Conservation (phyloP, 495 filamentous ascomycete genomes). For the Aspergillus affinis region DNA sequence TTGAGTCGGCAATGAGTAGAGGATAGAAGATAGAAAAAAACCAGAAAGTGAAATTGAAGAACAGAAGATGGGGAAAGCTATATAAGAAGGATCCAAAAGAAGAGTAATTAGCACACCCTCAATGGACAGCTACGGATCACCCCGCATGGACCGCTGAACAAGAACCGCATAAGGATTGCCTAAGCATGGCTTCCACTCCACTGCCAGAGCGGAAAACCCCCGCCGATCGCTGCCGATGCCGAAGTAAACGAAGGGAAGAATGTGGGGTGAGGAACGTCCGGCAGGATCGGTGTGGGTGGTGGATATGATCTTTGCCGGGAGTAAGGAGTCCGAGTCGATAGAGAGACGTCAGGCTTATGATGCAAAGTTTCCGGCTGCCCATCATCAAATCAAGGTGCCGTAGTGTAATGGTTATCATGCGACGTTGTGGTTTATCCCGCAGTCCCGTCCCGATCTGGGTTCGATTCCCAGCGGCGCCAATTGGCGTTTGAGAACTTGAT, state of each 20-base stretch:
- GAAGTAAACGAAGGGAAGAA: too few relatives aligned
- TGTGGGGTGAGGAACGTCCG: too few relatives aligned
- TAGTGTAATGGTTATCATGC: conserved; percentile 32
- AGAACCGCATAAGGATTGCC: conserved; percentile 4
- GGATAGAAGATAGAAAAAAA: too few relatives aligned
- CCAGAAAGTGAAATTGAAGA: too few relatives aligned
- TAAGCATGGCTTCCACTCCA: conserved; percentile 2
- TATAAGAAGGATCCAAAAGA: too few relatives aligned
- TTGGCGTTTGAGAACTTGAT: conserved; percentile 12
- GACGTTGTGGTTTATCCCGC: conserved; percentile 26
- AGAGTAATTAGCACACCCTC: background rate
- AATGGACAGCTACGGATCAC: background rate
- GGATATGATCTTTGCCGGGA: too few relatives aligned
- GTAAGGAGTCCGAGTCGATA: too few relatives aligned
- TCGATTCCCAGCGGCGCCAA: conserved; percentile 46
- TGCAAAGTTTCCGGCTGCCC: background rate
- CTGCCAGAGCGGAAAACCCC: background rate
- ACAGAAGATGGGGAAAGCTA: too few relatives aligned
- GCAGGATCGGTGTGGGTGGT: too few relatives aligned
- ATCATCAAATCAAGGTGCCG: conserved; percentile 23
- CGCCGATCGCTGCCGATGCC: background rate
- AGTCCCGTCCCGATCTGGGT: conserved; percentile 39
- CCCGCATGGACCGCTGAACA: conserved; percentile 1
- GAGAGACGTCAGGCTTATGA: too few relatives aligned
- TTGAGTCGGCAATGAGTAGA: background rate